Evolutionary conservation across 306 rosid species (phyloP).

Genomic region (Carpinus fangiana): DNA sequence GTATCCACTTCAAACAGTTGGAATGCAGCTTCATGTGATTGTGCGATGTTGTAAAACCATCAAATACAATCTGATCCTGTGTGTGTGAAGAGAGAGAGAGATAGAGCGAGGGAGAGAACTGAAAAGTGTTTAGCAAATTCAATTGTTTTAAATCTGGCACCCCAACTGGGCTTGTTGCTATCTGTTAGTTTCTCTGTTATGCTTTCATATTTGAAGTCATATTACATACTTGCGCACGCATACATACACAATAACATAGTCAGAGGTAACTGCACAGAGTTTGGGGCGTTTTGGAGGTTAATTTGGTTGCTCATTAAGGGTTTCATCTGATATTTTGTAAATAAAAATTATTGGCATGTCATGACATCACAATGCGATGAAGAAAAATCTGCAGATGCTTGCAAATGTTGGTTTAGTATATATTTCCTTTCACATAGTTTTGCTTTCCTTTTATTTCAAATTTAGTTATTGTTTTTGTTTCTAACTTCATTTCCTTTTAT

Average conservation of each 20-base stretch:
- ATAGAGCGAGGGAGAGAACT: neutral
- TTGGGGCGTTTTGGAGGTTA: neutral
- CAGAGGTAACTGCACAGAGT: neutral
- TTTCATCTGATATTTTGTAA: neutral
- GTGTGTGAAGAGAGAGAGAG: neutral
- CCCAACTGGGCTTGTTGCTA: neutral
- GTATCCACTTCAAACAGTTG: neutral
- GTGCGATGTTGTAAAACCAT: neutral
- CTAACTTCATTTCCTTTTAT: constrained; percentile 13
- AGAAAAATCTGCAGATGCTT: neutral
- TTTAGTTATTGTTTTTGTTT: constrained; percentile 46
- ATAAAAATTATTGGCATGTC: neutral
- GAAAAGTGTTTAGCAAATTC: neutral
- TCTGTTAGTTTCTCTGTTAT: neutral
- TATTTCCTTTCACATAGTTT: neutral
- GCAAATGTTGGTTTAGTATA: neutral
- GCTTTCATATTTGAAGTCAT: neutral
- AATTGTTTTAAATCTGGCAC: neutral
- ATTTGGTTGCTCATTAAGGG: neutral
- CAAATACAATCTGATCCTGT: neutral
- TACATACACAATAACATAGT: neutral
- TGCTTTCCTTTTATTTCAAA: constrained; percentile 31
- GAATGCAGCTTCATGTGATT: neutral
- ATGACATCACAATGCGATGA: neutral
- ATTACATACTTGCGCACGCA: no score